Conservation (phyloP, 2,329 filamentous ascomycete species). For the Diaporthe amygdali region DNA sequence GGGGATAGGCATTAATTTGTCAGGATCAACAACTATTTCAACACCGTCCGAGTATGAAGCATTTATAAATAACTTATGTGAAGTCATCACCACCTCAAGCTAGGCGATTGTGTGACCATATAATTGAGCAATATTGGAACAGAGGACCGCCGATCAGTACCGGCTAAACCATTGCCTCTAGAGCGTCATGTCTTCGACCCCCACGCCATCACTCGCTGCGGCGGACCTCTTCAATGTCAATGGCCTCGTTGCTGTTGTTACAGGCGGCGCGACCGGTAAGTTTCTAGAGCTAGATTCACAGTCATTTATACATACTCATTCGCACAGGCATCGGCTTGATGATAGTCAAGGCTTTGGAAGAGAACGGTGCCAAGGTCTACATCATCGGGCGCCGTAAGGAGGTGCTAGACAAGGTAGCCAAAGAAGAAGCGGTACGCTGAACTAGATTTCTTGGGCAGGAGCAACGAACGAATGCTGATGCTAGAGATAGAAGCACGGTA, state of each 20-base stretch:
- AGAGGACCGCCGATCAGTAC: not conserved
- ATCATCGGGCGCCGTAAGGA: conserved; percentile 48
- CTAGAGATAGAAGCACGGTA: conserved; percentile 33
- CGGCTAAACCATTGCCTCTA: not conserved
- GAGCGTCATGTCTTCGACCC: not conserved
- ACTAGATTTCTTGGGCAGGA: not conserved
- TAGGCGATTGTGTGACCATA: not conserved
- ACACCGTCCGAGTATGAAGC: too few relatives aligned
- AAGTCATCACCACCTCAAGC: not conserved
- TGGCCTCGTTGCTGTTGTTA: conserved; percentile 23
- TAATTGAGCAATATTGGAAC: not conserved
- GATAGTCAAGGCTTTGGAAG: conserved; percentile 17
- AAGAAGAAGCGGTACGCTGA: conserved; percentile 11
- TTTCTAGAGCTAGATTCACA: too few relatives aligned
- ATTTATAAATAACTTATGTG: not conserved
- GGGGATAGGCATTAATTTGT: not conserved
- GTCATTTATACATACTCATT: not conserved
- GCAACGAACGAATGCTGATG: not conserved
- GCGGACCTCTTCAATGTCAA: conserved; percentile 23
- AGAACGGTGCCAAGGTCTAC: conserved; percentile 48
- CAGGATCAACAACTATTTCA: not conserved
- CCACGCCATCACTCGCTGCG: conserved; percentile 1
- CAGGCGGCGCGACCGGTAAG: conserved; percentile 22
- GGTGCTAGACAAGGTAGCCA: conserved; percentile 41
- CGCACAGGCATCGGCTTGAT: conserved; percentile 30